phyloP scores from a whole-genome alignment of 2,329 filamentous ascomycete species.

The Fusarium decemcellulare region DNA sequence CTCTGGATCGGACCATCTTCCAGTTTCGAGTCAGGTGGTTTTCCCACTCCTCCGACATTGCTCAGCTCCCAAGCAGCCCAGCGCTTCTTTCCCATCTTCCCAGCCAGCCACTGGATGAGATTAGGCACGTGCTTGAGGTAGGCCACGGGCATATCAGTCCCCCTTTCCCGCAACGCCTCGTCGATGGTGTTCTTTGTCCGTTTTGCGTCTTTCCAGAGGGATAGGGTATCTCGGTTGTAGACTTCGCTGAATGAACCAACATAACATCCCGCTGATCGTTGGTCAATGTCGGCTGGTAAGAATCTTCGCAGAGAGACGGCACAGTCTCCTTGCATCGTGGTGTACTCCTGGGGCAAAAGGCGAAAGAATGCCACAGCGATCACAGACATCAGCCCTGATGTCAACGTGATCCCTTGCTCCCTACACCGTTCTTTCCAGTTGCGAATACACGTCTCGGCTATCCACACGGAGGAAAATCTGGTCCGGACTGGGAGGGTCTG shows the following conservation, averaged over 20 bases:
- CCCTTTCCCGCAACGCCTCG: not conserved
- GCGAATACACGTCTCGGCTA: not conserved
- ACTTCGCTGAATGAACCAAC: constrained; percentile 22
- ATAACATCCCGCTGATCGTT: constrained; percentile 18
- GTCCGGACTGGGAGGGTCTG: not conserved
- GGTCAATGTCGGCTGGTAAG: not conserved
- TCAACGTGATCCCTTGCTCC: not conserved
- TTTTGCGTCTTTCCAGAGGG: not conserved
- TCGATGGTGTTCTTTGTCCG: not conserved
- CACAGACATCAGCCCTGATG: not conserved
- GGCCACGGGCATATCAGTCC: not conserved
- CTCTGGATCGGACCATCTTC: not conserved
- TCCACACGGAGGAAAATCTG: not conserved
- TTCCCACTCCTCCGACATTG: not conserved
- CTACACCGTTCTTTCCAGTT: not conserved
- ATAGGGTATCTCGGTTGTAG: constrained; percentile 7
- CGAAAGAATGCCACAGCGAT: constrained; percentile 4
- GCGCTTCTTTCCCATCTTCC: not conserved
- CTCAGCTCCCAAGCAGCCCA: constrained; percentile 7
- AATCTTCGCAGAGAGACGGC: constrained; percentile 17
- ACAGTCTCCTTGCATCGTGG: constrained; percentile 18
- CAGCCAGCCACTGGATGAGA: not conserved
- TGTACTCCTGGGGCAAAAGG: constrained; percentile 11
- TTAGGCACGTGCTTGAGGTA: not conserved
- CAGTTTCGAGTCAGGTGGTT: not conserved